A percentile compares a stretch with the other conserved stretches of the same genome.
These are phyloP conservation scores for Aspergillus cavernicola DNA, from an alignment of 495 filamentous ascomycete species.

Conservation along the genomic window DNA sequence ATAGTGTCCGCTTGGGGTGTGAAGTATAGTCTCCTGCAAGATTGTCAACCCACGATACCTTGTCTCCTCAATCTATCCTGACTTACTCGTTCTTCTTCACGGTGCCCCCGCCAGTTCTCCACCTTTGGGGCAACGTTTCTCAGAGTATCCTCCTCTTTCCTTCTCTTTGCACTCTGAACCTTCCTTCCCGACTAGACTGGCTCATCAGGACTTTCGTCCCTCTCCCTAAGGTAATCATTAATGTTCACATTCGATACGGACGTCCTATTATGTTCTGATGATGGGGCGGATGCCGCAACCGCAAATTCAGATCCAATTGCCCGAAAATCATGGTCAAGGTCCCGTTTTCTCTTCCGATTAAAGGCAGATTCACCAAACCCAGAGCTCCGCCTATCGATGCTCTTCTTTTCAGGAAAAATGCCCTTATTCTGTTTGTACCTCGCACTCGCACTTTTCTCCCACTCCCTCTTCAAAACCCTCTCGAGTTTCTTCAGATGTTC, in stretches of 20 bases:
- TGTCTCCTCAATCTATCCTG: not conserved
- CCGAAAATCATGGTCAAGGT: not conserved
- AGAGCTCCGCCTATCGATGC: not conserved
- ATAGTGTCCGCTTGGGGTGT: not conserved
- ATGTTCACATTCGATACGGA: not conserved
- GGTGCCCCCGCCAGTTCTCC: not conserved
- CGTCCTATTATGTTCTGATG: not conserved
- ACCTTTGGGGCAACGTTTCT: not conserved
- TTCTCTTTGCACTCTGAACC: not conserved
- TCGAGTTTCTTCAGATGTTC: slow-evolving; percentile 40
- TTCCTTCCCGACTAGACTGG: not conserved
- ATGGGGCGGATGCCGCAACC: not conserved
- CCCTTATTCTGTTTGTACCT: not conserved
- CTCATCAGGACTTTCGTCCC: not conserved
- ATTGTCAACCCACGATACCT: not conserved
- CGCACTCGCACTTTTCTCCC: slow-evolving; percentile 26
- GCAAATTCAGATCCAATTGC: too few species aligned
- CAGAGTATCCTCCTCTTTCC: not conserved
- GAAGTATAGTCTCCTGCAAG: not conserved
- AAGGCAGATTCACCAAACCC: not conserved
- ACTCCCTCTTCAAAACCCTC: slow-evolving; percentile 51
- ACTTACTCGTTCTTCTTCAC: not conserved
- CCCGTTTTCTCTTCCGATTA: not conserved
- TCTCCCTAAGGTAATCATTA: not conserved
- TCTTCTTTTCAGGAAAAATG: not conserved